Percentiles rank a stretch among this genome's conserved stretches.
These are phyloP conservation scores for Aphanomyces invadans DNA, from an alignment of 352 stramenopile genomes.

Conservation along the genomic window DNA sequence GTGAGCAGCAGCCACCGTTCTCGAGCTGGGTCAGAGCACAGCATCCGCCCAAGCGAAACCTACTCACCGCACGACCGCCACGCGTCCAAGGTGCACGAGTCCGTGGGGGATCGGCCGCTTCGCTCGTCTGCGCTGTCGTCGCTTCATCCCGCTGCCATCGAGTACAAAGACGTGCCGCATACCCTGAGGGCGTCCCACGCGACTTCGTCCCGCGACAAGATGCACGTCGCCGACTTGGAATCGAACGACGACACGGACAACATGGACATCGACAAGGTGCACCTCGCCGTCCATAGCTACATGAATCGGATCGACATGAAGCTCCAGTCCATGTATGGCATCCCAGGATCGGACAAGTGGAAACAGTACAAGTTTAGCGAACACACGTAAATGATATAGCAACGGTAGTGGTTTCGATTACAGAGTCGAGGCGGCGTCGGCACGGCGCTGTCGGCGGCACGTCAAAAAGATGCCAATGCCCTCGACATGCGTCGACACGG, in stretches of 20 bases:
- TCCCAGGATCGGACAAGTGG: conserved; percentile 30
- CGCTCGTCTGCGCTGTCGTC: neutral
- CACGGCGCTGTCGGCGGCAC: too few species aligned
- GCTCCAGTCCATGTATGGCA: conserved; percentile 69
- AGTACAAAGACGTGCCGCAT: neutral
- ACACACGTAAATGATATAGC: too few species aligned
- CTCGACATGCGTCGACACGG: neutral
- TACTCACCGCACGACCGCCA: neutral
- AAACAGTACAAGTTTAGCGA: conserved; percentile 15
- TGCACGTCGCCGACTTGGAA: conserved; percentile 17
- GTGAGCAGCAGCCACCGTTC: neutral
- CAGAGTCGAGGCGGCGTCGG: too few species aligned
- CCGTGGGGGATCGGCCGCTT: neutral
- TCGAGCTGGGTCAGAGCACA: conserved; percentile 6
- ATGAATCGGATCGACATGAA: conserved; percentile 79
- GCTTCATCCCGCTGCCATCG: neutral
- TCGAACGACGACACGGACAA: conserved; percentile 8
- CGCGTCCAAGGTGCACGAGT: too few species aligned
- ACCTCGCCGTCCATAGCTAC: conserved; percentile 63
- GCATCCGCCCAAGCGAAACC: neutral
- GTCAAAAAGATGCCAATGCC: conserved; percentile 22
- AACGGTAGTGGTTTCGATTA: too few species aligned
- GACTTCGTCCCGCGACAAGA: conserved; percentile 5
- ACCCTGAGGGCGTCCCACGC: neutral
- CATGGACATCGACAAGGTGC: conserved; percentile 62